Base-by-base conservation (phyloP, 352 stramenopile genomes). In the Phytophthora pisi region DNA sequence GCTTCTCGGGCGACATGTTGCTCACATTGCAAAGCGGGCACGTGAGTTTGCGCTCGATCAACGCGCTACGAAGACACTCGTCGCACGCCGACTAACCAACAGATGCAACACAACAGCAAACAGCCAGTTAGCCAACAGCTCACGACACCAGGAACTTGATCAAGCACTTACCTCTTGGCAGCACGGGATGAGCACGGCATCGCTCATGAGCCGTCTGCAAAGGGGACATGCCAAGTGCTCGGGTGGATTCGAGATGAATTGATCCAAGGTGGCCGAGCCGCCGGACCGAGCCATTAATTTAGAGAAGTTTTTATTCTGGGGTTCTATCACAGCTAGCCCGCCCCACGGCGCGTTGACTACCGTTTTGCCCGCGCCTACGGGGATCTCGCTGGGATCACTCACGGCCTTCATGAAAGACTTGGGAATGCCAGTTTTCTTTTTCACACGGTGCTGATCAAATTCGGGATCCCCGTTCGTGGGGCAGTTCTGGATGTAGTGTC, bases 291-390 rank as follows among this genome's bases (percentile, higher is more conserved):
- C 83, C 81, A 96, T 92, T 89, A 93, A 90, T 92, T 96, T 96
- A 89, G 82, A 89, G 81, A 96, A 96, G 70, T 94, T 92, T 81
- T 93, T 91, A 89, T 91, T 94, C 82, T 95, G 86, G 62, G 86
- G 78, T 88, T 92, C 86, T 89, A 96, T 92, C 69, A 96, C 87
- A 84, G 88, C 88, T 89, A 96, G 75, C 51, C 88, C 88, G 64
- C 88, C 88, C 76, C 85, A 89, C 38, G 86, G 88, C 55, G 84
- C 86, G 65, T 92, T 96, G 57, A 96, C 88, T 77, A 96, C 86
- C 67, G 88, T 96, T 75, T 93, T 93, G 55, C 88, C 88, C 55
- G 78, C 79, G 49, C 85, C 86, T 77, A 91, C 82, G 56, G 85
- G 84, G 64, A 93, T 93, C 59, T 94, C 85, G 70, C 88, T 93